Percentiles rank a stretch among this genome's conserved stretches.
phyloP scores from a whole-genome alignment of 192 early-diverging fungal genomes.

The Chytriomyces sp. region DNA sequence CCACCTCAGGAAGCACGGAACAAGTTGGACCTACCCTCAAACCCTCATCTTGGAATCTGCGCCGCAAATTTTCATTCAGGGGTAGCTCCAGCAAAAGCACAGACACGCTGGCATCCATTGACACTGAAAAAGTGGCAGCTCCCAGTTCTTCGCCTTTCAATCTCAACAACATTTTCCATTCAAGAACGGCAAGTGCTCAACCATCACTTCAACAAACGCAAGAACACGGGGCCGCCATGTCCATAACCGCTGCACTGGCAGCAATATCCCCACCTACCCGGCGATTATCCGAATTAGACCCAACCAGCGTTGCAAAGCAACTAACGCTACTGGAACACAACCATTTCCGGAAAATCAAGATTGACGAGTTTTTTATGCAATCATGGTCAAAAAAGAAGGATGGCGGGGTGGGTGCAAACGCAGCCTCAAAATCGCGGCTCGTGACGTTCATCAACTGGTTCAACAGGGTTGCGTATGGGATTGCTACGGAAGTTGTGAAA shows the following conservation, averaged over 20 bases:
- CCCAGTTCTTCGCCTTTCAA: not conserved
- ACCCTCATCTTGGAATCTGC: not conserved
- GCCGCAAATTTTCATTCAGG: constrained; percentile 13
- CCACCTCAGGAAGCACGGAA: not conserved
- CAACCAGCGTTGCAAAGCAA: constrained; percentile 71
- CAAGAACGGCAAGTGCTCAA: constrained; percentile 1
- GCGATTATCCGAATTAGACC: constrained; percentile 56
- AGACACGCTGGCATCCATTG: not conserved
- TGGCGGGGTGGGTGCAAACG: constrained; percentile 30
- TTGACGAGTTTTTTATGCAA: constrained; percentile 65
- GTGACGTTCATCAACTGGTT: constrained; percentile 49
- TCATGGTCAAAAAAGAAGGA: constrained; percentile 45
- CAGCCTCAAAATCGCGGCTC: constrained; percentile 35
- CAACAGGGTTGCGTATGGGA: constrained; percentile 57
- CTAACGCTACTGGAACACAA: constrained; percentile 76
- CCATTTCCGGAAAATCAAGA: constrained; percentile 67
- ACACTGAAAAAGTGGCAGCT: not conserved
- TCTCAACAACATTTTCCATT: not conserved
- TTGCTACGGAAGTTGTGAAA: constrained; percentile 56
- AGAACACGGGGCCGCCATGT: not conserved
- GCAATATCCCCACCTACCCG: constrained; percentile 1
- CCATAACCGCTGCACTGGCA: not conserved
- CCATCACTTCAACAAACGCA: not conserved
- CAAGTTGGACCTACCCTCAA: not conserved
- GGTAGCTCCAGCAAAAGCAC: not conserved